Evolutionary conservation across 2,329 filamentous ascomycete species (phyloP).

Genomic region (Ampelomyces quisqualis): DNA sequence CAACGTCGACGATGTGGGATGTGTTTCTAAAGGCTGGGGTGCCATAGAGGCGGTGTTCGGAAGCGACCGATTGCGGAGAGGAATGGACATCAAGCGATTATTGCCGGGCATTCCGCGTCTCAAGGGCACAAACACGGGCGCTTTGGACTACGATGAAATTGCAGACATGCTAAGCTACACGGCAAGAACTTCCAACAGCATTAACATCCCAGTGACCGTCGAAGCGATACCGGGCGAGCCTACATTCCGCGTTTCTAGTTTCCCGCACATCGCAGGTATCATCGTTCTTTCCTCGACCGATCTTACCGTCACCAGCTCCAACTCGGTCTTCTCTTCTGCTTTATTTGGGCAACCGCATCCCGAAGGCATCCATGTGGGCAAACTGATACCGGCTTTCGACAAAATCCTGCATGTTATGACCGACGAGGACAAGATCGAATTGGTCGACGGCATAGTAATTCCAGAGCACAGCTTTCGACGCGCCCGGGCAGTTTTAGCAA

Average conservation of each 20-base stretch:
- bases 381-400: slow-evolving; percentile 84
- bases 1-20: slow-evolving; percentile 73
- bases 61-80: slow-evolving; percentile 63
- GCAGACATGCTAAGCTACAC: slow-evolving; percentile 77
- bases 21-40: slow-evolving; percentile 69
- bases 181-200: slow-evolving; percentile 71
- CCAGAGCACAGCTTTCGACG: slow-evolving; percentile 94
- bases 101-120: slow-evolving; percentile 81
- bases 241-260: slow-evolving; percentile 83
- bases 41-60: slow-evolving; percentile 87
- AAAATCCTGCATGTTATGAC: slow-evolving; percentile 77
- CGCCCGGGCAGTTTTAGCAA: slow-evolving; percentile 77
- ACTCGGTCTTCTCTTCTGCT: slow-evolving; percentile 89
- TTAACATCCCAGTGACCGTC: slow-evolving; percentile 82
- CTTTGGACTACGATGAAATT: slow-evolving; percentile 76
- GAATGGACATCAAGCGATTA: slow-evolving; percentile 73
- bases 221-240: slow-evolving; percentile 68
- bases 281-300: slow-evolving; percentile 81
- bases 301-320: slow-evolving; percentile 84
- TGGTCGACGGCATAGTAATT: slow-evolving; percentile 93
- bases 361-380: slow-evolving; percentile 75
- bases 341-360: slow-evolving; percentile 87
- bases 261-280: slow-evolving; percentile 96
- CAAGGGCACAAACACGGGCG: slow-evolving; percentile 68
- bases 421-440: slow-evolving; percentile 79